phyloP scores from a whole-genome alignment of 805 yeast species.

The Scheffersomyces lignosus region DNA sequence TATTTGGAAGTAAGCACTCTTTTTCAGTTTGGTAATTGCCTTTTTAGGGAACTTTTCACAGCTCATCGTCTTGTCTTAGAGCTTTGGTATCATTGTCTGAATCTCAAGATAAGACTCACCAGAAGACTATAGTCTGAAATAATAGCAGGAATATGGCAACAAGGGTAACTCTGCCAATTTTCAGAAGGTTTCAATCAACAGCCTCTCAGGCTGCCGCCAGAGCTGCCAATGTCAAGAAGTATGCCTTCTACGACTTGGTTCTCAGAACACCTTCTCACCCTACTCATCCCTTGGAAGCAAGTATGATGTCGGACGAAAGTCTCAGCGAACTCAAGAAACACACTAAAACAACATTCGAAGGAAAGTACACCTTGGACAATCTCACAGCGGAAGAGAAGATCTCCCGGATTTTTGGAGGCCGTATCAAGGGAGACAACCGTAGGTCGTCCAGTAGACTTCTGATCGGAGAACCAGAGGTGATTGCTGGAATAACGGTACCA shows the following conservation, averaged over 20 bases:
- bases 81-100: too few relatives aligned
- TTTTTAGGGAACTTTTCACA: too few relatives aligned
- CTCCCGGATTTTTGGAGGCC: constrained; percentile 53
- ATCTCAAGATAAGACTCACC: too few relatives aligned
- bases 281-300: constrained; percentile 31
- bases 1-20: too few relatives aligned
- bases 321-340: constrained; percentile 16
- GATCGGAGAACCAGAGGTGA: constrained; percentile 35
- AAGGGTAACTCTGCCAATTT: too few relatives aligned
- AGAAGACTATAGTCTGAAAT: too few relatives aligned
- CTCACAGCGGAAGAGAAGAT: constrained; percentile 48
- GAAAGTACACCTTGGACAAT: constrained; percentile 27
- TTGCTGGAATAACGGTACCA: constrained; percentile 74
- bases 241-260: constrained; percentile 38
- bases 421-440: constrained; percentile 53
- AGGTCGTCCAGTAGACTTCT: constrained; percentile 35
- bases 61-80: too few relatives aligned
- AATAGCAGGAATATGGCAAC: too few relatives aligned
- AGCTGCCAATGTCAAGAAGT: constrained; percentile 11
- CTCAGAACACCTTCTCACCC: constrained; percentile 34
- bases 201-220: too few relatives aligned
- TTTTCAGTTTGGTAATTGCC: too few relatives aligned
- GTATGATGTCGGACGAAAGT: constrained; percentile 22
- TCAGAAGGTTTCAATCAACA: too few relatives aligned
- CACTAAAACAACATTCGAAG: constrained; percentile 29